Conservation (phyloP, 495 filamentous ascomycete species). For the Hypoxylon crocopeplum region DNA sequence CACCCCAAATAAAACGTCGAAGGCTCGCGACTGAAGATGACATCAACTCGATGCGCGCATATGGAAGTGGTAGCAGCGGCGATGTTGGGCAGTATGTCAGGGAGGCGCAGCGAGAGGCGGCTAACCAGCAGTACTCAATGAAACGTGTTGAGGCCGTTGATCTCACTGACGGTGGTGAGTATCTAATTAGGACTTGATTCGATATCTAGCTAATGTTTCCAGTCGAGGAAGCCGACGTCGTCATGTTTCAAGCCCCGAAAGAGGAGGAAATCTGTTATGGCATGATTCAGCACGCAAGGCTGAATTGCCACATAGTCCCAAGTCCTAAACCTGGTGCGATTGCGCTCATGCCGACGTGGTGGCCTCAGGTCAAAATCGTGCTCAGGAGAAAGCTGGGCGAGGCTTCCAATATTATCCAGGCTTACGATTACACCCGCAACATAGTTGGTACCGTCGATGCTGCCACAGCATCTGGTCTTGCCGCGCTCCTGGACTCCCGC, state of each 20-base stretch:
- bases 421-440: conserved; percentile 70
- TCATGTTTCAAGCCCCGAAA: conserved; percentile 49
- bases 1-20: conserved; percentile 67
- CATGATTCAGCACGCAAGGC: conserved; percentile 69
- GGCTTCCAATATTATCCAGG: conserved; percentile 64
- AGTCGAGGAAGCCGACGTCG: conserved; percentile 62
- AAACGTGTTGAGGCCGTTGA: conserved; percentile 63
- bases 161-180: conserved; percentile 63
- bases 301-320: conserved; percentile 73
- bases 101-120: conserved; percentile 56
- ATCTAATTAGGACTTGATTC: background rate
- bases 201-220: conserved; percentile 14
- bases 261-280: conserved; percentile 85
- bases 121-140: conserved; percentile 41
- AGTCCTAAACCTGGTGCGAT: conserved; percentile 65
- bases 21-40: conserved; percentile 61
- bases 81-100: conserved; percentile 70
- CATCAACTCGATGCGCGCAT: conserved; percentile 47
- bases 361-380: conserved; percentile 76
- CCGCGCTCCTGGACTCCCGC: conserved; percentile 70
- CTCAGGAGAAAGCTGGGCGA: conserved; percentile 64
- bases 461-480: conserved; percentile 70
- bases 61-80: conserved; percentile 57
- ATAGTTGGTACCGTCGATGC: conserved; percentile 79
- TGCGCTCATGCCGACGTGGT: conserved; percentile 57